phyloP scores from a whole-genome alignment of 2,329 filamentous ascomycete species.

The Neofusicoccum cordaticola region DNA sequence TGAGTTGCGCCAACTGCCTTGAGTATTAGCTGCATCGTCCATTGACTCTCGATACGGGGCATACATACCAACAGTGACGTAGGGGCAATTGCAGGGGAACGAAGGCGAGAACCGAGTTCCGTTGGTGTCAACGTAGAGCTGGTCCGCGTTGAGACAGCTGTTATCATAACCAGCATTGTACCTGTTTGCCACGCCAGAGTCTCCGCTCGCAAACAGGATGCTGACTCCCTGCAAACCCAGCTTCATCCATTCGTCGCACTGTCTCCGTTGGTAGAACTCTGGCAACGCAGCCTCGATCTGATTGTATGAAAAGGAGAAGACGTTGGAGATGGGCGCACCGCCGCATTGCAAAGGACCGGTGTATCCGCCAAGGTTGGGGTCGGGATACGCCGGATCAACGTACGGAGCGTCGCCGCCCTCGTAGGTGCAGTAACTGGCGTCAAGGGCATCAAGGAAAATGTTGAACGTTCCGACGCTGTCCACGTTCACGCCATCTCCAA shows the following conservation, averaged over 20 bases:
- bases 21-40: background rate
- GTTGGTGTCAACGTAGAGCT: slow-evolving; percentile 56
- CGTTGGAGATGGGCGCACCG: slow-evolving; percentile 54
- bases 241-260: slow-evolving; percentile 31
- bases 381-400: slow-evolving; percentile 53
- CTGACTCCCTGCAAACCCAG: slow-evolving; percentile 51
- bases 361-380: slow-evolving; percentile 49
- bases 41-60: background rate
- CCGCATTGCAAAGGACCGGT: slow-evolving; percentile 47
- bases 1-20: background rate
- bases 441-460: slow-evolving; percentile 43
- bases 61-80: slow-evolving; percentile 50
- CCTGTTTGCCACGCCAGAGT: slow-evolving; percentile 34
- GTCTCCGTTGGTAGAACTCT: slow-evolving; percentile 51
- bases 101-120: slow-evolving; percentile 56
- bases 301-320: slow-evolving; percentile 58
- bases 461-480: slow-evolving; percentile 20
- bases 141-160: background rate
- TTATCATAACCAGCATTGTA: slow-evolving; percentile 1
- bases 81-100: slow-evolving; percentile 67
- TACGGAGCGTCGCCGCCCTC: slow-evolving; percentile 46
- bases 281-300: slow-evolving; percentile 55
- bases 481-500: slow-evolving; percentile 17
- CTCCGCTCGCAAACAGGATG: slow-evolving; percentile 49
- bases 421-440: slow-evolving; percentile 51